phyloP scores from a whole-genome alignment of 2,329 filamentous ascomycete species.

The Penicillium sp. region DNA sequence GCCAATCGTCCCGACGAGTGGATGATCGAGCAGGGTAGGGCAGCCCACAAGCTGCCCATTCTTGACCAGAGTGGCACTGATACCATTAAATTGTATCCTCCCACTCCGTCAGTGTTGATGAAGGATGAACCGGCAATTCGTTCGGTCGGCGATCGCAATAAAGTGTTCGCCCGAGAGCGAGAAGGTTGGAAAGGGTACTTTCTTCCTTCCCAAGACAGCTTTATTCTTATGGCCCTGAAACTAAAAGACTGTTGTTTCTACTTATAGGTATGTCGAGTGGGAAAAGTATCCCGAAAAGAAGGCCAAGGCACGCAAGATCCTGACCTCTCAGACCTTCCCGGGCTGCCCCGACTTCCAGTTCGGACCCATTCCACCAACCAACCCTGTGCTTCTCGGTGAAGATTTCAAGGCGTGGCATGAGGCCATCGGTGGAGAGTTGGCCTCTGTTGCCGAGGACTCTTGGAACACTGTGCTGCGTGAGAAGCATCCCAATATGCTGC shows the following conservation, averaged over 20 bases:
- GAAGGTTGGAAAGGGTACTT: conserved; percentile 46
- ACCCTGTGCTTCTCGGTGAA: conserved; percentile 54
- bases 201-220: neutral
- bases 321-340: conserved; percentile 51
- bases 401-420: conserved; percentile 58
- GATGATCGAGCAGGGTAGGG: conserved; percentile 52
- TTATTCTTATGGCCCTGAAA: conserved; percentile 2
- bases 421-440: conserved; percentile 48
- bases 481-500: conserved; percentile 58
- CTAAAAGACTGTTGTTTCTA: neutral
- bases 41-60: conserved; percentile 45
- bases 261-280: conserved; percentile 60
- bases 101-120: conserved; percentile 27
- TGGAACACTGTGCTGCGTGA: conserved; percentile 55
- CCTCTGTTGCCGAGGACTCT: conserved; percentile 52
- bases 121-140: conserved; percentile 44
- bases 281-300: conserved; percentile 67
- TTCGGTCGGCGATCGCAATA: conserved; percentile 37
- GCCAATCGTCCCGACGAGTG: conserved; percentile 47
- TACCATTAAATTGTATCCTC: conserved; percentile 28
- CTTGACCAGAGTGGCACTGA: conserved; percentile 45
- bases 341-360: conserved; percentile 54
- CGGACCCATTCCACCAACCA: conserved; percentile 52
- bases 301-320: conserved; percentile 53
- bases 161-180: conserved; percentile 43